These are phyloP conservation scores for Bryoglossum gracile DNA, from an alignment of 495 filamentous ascomycete species.

Conservation along the genomic window DNA sequence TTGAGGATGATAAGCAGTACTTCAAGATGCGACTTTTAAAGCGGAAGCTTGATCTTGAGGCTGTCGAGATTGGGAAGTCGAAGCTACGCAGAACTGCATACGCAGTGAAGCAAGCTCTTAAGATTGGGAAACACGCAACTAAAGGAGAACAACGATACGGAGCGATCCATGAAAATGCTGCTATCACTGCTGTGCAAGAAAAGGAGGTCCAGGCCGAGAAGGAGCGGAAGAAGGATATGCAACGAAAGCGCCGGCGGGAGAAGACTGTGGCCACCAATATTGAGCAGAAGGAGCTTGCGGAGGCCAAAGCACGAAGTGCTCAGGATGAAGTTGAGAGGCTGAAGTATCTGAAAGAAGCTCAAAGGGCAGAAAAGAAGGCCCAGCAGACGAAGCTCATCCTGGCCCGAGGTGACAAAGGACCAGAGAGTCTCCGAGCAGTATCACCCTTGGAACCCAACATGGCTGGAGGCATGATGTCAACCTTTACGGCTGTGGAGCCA, in stretches of 20 bases:
- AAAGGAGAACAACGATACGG: conserved; percentile 44
- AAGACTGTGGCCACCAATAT: conserved; percentile 84
- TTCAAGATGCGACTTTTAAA: conserved; percentile 51
- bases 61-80: conserved; percentile 48
- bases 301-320: conserved; percentile 64
- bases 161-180: conserved; percentile 49
- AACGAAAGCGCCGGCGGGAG: conserved; percentile 92
- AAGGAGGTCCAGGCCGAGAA: conserved; percentile 92
- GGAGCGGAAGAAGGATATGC: conserved; percentile 99
- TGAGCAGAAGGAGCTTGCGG: conserved; percentile 75
- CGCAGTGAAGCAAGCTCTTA: conserved; percentile 26
- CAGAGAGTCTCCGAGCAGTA: conserved; percentile 62
- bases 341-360: conserved; percentile 70
- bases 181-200: conserved; percentile 76
- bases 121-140: conserved; percentile 37
- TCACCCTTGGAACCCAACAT: conserved; percentile 73
- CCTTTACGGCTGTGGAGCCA: conserved; percentile 60
- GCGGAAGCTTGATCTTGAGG: conserved; percentile 52
- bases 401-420: conserved; percentile 73
- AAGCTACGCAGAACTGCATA: conserved; percentile 44
- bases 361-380: conserved; percentile 81
- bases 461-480: conserved; percentile 80
- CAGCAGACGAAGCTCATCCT: conserved; percentile 74
- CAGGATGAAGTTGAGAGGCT: conserved; percentile 71
- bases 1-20: conserved; percentile 47